A percentile compares a stretch with the other conserved stretches of the same genome.
Evolutionary conservation across 306 rosid genomes (phyloP).

Genomic region (Spatholobus suberectus): DNA sequence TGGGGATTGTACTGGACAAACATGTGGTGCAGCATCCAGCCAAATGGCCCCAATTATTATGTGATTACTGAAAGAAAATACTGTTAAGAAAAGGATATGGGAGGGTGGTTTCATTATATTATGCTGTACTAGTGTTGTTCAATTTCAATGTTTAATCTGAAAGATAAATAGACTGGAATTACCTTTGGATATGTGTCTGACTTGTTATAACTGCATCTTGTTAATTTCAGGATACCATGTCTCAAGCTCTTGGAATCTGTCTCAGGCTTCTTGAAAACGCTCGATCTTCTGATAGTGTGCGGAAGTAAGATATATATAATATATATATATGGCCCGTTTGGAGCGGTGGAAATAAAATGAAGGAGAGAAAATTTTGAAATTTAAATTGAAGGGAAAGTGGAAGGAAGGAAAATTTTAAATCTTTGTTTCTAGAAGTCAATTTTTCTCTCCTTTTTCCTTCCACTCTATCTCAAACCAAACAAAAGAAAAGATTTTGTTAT

Average conservation of each 20-base stretch:
- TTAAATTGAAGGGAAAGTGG: too few relatives aligned
- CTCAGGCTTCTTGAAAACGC: conserved; percentile 87
- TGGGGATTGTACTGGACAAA: conserved; percentile 1
- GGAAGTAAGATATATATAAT: conserved; percentile 60
- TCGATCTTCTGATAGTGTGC: conserved; percentile 94
- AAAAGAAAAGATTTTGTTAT: too few relatives aligned
- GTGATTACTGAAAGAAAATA: conserved; percentile 30
- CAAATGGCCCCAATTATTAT: conserved; percentile 13
- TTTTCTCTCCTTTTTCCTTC: too few relatives aligned
- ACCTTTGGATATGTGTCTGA: conserved; percentile 25
- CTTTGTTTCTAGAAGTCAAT: too few relatives aligned
- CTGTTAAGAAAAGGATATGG: not conserved
- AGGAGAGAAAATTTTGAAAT: too few relatives aligned
- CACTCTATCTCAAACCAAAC: too few relatives aligned
- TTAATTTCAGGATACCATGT: conserved; percentile 76
- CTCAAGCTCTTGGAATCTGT: conserved; percentile 94
- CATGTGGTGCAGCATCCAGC: not conserved
- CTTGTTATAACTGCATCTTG: conserved; percentile 31
- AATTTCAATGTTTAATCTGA: conserved; percentile 4
- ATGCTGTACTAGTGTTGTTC: conserved; percentile 3
- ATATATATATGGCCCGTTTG: too few relatives aligned
- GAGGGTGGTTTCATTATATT: conserved; percentile 9
- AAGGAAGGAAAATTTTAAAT: too few relatives aligned
- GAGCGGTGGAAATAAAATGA: too few relatives aligned
- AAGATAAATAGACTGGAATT: conserved; percentile 22